These are phyloP conservation scores for Hericium alpestre DNA, from an alignment of 768 basidiomycete species.

Conservation along the genomic window DNA sequence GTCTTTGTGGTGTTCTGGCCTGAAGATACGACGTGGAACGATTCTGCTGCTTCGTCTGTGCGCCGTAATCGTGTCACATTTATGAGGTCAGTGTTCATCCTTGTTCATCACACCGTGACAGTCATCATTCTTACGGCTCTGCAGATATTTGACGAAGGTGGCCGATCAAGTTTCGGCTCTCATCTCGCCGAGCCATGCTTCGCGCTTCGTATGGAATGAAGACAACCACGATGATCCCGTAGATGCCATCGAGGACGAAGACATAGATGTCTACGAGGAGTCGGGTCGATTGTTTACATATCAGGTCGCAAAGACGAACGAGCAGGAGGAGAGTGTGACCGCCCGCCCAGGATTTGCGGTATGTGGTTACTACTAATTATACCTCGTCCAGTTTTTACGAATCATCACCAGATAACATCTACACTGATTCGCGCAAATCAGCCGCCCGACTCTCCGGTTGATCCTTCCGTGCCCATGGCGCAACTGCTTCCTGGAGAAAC, in stretches of 20 bases:
- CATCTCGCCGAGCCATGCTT: conserved; percentile 38
- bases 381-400: background rate
- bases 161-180: conserved; percentile 44
- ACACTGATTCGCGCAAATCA: background rate
- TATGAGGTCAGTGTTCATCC: conserved; percentile 35
- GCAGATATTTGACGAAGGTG: conserved; percentile 44
- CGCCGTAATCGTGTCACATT: conserved; percentile 47
- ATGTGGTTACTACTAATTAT: background rate
- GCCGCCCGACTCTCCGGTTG: background rate
- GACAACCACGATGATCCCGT: conserved; percentile 4
- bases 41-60: conserved; percentile 33
- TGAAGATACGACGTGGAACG: conserved; percentile 48
- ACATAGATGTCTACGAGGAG: conserved; percentile 21
- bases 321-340: conserved; percentile 41
- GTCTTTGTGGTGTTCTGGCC: conserved; percentile 53
- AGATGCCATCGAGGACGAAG: conserved; percentile 24
- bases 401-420: background rate
- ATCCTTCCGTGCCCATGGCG: background rate
- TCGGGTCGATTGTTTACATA: conserved; percentile 34
- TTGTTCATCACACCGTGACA: background rate
- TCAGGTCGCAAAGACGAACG: conserved; percentile 42
- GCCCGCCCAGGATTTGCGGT: conserved; percentile 38
- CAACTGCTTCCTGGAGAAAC: conserved; percentile 11
- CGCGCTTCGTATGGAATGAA: conserved; percentile 33
- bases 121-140: background rate